Conservation (phyloP, 208 protist genomes). For the Phytomonas francai region DNA sequence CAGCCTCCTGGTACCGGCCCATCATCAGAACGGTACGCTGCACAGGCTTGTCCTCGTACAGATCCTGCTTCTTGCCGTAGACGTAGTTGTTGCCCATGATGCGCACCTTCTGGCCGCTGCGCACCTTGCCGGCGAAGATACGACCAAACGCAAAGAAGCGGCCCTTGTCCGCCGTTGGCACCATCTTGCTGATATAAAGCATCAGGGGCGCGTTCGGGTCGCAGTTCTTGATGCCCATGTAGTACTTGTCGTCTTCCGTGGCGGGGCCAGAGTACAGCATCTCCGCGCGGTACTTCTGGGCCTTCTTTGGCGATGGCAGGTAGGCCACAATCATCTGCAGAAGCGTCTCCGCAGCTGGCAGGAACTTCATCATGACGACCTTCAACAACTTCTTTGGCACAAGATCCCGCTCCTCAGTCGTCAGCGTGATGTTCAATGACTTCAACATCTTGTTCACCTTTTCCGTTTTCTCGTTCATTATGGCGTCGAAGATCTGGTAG, state of each 20-base stretch:
- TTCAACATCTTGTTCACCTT: slow-evolving; percentile 93
- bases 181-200: slow-evolving; percentile 99
- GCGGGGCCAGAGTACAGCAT: slow-evolving; percentile 96
- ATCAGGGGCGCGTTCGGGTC: slow-evolving; percentile 94
- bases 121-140: slow-evolving; percentile 91
- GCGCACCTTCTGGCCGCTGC: slow-evolving; percentile 96
- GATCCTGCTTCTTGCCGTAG: slow-evolving; percentile 97
- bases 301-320: slow-evolving; percentile 95
- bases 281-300: slow-evolving; percentile 95
- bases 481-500: slow-evolving; percentile 92
- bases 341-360: slow-evolving; percentile 96
- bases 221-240: slow-evolving; percentile 89
- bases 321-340: slow-evolving; percentile 98
- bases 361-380: slow-evolving; percentile 96
- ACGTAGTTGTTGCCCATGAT: slow-evolving; percentile 99
- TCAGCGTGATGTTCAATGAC: slow-evolving; percentile 90
- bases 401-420: slow-evolving; percentile 85
- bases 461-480: slow-evolving; percentile 94
- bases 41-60: slow-evolving; percentile 64
- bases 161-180: slow-evolving; percentile 96
- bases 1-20: slow-evolving; percentile 93
- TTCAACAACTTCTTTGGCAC: slow-evolving; percentile 95
- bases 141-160: slow-evolving; percentile 72
- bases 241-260: slow-evolving; percentile 90
- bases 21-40: slow-evolving; percentile 71